phyloP scores from a whole-genome alignment of 2,329 filamentous ascomycete genomes.

The Fusarium solani-melongenae region DNA sequence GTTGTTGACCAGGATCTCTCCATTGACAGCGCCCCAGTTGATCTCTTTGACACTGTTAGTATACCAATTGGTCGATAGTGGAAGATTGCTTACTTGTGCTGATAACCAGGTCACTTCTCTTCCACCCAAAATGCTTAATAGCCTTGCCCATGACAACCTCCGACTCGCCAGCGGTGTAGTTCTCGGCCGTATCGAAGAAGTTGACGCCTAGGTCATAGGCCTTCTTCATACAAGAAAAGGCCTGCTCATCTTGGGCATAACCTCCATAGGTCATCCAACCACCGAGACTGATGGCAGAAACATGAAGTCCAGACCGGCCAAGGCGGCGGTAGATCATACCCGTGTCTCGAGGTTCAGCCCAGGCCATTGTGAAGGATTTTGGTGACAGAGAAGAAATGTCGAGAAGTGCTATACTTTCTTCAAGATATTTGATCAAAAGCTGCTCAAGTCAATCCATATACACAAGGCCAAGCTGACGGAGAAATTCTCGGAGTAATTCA shows the following conservation, averaged over 20 bases:
- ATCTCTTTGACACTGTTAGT: slow-evolving; percentile 55
- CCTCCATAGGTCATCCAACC: slow-evolving; percentile 76
- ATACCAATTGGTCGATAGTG: rapidly evolving
- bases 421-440: background rate
- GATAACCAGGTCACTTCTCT: slow-evolving; percentile 70
- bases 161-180: slow-evolving; percentile 69
- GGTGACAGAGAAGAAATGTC: slow-evolving; percentile 2
- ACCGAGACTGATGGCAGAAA: slow-evolving; percentile 74
- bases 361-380: slow-evolving; percentile 50
- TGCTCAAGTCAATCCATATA: background rate
- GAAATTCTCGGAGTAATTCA: slow-evolving; percentile 35
- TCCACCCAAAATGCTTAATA: slow-evolving; percentile 71
- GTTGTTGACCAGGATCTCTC: slow-evolving; percentile 72
- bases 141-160: slow-evolving; percentile 73
- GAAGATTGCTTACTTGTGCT: slow-evolving; percentile 58
- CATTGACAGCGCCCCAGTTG: slow-evolving; percentile 72
- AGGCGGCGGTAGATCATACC: slow-evolving; percentile 58
- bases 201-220: slow-evolving; percentile 71
- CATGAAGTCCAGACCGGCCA: slow-evolving; percentile 69
- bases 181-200: slow-evolving; percentile 72
- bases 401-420: background rate
- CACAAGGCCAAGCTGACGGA: slow-evolving; percentile 31
- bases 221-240: slow-evolving; percentile 70
- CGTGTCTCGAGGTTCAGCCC: slow-evolving; percentile 56
- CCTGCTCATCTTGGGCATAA: slow-evolving; percentile 70